Conservation (phyloP, 805 yeast genomes). For the Zygosaccharomyces bisporus region DNA sequence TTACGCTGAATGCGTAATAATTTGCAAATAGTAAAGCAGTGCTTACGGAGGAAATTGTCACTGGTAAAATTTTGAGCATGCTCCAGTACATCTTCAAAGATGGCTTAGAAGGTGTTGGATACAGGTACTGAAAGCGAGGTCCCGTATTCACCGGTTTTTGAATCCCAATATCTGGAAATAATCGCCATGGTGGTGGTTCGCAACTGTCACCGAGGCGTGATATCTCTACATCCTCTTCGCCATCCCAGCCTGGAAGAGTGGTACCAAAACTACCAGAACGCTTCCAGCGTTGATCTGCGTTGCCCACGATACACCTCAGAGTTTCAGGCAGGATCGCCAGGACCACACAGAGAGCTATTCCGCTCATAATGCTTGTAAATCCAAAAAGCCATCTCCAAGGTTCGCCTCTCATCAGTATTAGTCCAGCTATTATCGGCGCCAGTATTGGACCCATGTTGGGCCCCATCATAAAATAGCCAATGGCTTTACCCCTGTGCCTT, state of each 20-base stretch:
- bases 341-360: conserved; percentile 48
- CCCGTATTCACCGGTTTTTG: conserved; percentile 28
- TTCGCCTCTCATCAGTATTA: conserved; percentile 63
- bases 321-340: conserved; percentile 75
- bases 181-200: conserved; percentile 13
- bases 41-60: conserved; percentile 43
- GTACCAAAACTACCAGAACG: conserved; percentile 4
- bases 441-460: conserved; percentile 83
- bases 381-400: conserved; percentile 83
- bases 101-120: conserved; percentile 47
- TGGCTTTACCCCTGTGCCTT: conserved; percentile 69
- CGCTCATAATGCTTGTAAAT: conserved; percentile 66
- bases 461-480: conserved; percentile 82
- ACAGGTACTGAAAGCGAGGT: conserved; percentile 26
- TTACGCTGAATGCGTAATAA: conserved; percentile 51
- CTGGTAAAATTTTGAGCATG: conserved; percentile 42
- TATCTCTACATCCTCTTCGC: conserved; percentile 9
- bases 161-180: conserved; percentile 26
- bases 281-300: conserved; percentile 41
- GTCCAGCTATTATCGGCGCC: conserved; percentile 83
- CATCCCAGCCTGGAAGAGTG: background rate
- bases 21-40: conserved; percentile 52
- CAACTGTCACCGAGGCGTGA: conserved; percentile 15
- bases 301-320: conserved; percentile 56
- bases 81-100: conserved; percentile 37